phyloP scores from a whole-genome alignment of 2,329 filamentous ascomycete genomes.

The Fusarium sp. region DNA sequence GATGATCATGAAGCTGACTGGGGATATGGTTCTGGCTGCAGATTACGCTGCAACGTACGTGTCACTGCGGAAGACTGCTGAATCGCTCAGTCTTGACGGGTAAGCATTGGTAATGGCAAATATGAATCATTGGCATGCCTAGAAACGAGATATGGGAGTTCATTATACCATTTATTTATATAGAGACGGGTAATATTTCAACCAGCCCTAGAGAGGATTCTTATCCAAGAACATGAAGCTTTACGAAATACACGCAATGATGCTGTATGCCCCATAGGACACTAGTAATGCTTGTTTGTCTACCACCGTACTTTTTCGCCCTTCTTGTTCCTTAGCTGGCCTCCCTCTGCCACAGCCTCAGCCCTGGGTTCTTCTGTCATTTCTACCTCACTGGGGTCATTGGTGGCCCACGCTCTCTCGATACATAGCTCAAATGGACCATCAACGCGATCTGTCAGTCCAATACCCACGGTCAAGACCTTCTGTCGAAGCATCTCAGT shows the following conservation, averaged over 20 bases:
- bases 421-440: conserved; percentile 90
- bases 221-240: conserved; percentile 1
- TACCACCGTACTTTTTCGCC: conserved; percentile 53
- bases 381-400: conserved; percentile 53
- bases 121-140: not conserved
- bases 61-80: conserved; percentile 58
- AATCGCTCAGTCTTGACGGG: conserved; percentile 41
- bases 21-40: conserved; percentile 70
- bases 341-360: conserved; percentile 30
- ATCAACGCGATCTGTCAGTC: conserved; percentile 86
- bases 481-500: conserved; percentile 87
- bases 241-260: conserved; percentile 7
- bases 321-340: conserved; percentile 49
- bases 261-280: not conserved
- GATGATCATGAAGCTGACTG: conserved; percentile 75
- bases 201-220: not conserved
- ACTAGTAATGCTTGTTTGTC: not conserved
- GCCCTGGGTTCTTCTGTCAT: conserved; percentile 22
- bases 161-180: conserved; percentile 29
- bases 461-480: conserved; percentile 85
- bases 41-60: conserved; percentile 74
- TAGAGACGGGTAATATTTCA: not conserved
- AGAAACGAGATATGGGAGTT: not conserved
- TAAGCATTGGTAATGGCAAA: conserved; percentile 9
- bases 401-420: conserved; percentile 90